Evolutionary conservation across 805 yeast genomes (phyloP).

Genomic region (Myxozyma mucilagina): DNA sequence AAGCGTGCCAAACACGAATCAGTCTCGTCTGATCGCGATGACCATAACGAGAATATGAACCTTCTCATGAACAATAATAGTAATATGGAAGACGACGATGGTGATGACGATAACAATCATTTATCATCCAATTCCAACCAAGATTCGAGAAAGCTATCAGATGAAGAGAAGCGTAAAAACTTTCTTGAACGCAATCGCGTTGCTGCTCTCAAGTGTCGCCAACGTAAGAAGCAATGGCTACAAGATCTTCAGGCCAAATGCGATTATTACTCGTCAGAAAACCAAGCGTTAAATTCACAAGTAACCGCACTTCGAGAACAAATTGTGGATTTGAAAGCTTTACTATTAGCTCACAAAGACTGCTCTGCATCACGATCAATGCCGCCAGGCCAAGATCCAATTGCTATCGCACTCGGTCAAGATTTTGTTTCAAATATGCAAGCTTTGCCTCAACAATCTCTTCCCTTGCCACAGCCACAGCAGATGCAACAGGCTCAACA

Average conservation of each 20-base stretch:
- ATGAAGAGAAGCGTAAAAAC: conserved; percentile 74
- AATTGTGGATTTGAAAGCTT: conserved; percentile 50
- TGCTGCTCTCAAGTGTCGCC: conserved; percentile 95
- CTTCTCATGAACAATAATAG: not conserved
- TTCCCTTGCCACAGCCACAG: too few species aligned
- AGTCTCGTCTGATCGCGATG: conserved; percentile 4
- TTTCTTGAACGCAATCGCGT: conserved; percentile 88
- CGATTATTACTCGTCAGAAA: conserved; percentile 66
- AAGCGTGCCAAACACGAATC: not conserved
- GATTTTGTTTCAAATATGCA: conserved; percentile 16
- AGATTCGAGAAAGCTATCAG: conserved; percentile 44
- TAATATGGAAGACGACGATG: conserved; percentile 2
- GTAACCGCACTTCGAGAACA: conserved; percentile 61
- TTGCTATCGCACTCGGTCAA: conserved; percentile 25
- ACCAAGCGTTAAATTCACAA: conserved; percentile 62
- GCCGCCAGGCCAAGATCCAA: conserved; percentile 31
- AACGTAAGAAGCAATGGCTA: conserved; percentile 86
- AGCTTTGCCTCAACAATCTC: conserved; percentile 6
- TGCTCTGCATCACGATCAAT: conserved; percentile 37
- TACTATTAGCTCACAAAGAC: conserved; percentile 54
- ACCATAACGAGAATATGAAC: not conserved
- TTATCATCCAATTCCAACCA: not conserved
- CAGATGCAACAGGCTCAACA: too few species aligned
- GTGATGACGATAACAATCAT: conserved; percentile 3
- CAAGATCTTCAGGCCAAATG: conserved; percentile 80